Evolutionary conservation across 768 basidiomycete species (phyloP).

Genomic region (Amanita polypyramis): DNA sequence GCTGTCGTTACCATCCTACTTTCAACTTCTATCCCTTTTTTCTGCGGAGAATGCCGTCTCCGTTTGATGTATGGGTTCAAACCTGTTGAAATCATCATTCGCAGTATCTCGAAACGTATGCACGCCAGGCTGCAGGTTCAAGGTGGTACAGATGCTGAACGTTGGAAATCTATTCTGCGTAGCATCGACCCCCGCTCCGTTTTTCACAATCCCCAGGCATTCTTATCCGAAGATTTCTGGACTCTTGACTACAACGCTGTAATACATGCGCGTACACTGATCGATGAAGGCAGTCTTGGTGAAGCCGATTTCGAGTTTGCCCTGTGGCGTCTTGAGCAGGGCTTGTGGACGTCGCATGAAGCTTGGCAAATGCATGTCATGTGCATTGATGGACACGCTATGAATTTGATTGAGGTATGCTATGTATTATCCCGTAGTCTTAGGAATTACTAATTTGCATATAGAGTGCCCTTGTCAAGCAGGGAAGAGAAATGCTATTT

Average conservation of each 20-base stretch:
- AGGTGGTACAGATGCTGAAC: conserved; percentile 3
- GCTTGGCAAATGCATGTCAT: conserved; percentile 22
- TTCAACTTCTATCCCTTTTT: conserved; percentile 22
- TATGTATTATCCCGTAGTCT: neutral
- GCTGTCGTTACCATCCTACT: conserved; percentile 18
- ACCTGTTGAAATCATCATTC: conserved; percentile 16
- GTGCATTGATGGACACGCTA: conserved; percentile 19
- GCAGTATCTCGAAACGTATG: neutral
- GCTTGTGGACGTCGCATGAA: conserved; percentile 19
- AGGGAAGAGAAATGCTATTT: conserved; percentile 17
- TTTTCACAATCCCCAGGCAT: conserved; percentile 19
- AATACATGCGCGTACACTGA: conserved; percentile 17
- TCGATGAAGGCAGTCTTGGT: conserved; percentile 15
- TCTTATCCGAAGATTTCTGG: conserved; percentile 22
- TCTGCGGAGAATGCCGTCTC: conserved; percentile 23
- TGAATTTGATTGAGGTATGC: conserved; percentile 19
- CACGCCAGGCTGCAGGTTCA: neutral
- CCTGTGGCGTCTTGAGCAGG: conserved; percentile 17
- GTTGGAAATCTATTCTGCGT: conserved; percentile 14
- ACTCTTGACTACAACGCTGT: conserved; percentile 19
- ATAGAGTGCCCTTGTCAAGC: conserved; percentile 16
- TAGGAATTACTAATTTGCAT: neutral
- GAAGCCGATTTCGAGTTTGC: conserved; percentile 22
- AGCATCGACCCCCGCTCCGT: conserved; percentile 19
- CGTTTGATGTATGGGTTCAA: conserved; percentile 21